Percentiles rank a stretch among this genome's conserved stretches.
Conservation (phyloP, 345 rosid species). For the Populus euphratica region DNA sequence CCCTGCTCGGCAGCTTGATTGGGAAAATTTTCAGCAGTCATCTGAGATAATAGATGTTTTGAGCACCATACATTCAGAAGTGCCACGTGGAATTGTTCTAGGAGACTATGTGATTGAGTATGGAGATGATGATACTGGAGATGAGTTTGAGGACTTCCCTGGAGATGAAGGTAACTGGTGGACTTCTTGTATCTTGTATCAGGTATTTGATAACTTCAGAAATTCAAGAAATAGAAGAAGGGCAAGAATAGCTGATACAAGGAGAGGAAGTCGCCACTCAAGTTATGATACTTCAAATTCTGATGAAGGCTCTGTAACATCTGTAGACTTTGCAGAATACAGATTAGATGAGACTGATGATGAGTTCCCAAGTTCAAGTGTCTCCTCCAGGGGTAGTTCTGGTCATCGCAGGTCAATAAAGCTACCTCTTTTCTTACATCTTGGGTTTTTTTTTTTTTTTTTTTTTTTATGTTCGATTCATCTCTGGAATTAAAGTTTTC, state of each 20-base stretch:
- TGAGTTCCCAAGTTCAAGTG: conserved; percentile 55
- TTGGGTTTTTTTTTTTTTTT: too few relatives aligned
- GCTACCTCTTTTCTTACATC: conserved; percentile 4
- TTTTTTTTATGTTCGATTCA: background rate
- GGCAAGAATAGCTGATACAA: conserved; percentile 61
- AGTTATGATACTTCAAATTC: conserved; percentile 73
- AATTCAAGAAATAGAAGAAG: conserved; percentile 83
- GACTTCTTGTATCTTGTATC: conserved; percentile 89
- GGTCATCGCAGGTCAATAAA: conserved; percentile 66
- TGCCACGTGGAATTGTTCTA: conserved; percentile 87
- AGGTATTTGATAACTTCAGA: conserved; percentile 84
- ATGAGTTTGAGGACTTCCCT: conserved; percentile 84
- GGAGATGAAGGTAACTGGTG: conserved; percentile 82
- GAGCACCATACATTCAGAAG: conserved; percentile 97
- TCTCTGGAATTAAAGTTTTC: background rate
- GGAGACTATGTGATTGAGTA: conserved; percentile 97
- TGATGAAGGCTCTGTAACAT: conserved; percentile 87
- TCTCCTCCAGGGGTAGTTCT: conserved; percentile 55
- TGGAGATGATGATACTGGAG: conserved; percentile 82
- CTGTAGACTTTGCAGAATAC: conserved; percentile 69
- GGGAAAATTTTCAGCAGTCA: conserved; percentile 98
- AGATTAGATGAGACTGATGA: conserved; percentile 85
- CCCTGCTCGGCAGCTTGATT: conserved; percentile 86
- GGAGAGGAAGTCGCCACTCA: conserved; percentile 69
- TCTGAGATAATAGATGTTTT: conserved; percentile 90